Percentiles rank a stretch among this genome's conserved stretches.
Conservation (phyloP, 768 basidiomycete genomes). For the Neoboletus subvelutipes region DNA sequence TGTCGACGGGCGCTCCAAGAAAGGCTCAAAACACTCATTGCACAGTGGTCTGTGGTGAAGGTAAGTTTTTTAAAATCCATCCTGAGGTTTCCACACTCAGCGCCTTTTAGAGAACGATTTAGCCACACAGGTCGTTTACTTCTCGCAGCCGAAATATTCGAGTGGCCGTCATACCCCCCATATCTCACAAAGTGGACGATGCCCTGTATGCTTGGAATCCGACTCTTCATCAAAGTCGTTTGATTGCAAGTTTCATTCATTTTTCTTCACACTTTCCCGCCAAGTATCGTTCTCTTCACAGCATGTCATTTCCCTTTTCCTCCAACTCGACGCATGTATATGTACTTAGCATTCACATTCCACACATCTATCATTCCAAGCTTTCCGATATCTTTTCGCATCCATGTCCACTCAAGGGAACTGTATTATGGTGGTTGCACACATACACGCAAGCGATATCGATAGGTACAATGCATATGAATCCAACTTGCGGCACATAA, state of each 20-base stretch:
- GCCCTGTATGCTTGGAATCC: neutral
- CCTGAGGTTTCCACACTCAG: conserved; percentile 9
- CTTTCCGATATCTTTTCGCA: neutral
- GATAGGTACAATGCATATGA: conserved; percentile 7
- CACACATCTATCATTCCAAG: neutral
- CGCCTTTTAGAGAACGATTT: conserved; percentile 53
- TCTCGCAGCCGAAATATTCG: neutral
- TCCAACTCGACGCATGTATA: conserved; percentile 3
- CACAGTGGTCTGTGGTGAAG: conserved; percentile 81
- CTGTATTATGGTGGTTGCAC: conserved; percentile 10
- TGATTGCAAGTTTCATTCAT: neutral
- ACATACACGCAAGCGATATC: conserved; percentile 14
- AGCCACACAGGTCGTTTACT: conserved; percentile 17
- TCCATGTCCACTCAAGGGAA: conserved; percentile 4
- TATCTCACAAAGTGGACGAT: neutral
- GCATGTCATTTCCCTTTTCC: conserved; percentile 1
- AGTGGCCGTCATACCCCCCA: conserved; percentile 5
- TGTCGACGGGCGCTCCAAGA: conserved; percentile 63
- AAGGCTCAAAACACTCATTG: conserved; percentile 63
- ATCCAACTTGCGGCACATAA: neutral
- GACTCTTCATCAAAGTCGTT: neutral
- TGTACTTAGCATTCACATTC: neutral
- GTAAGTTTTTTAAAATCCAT: conserved; percentile 34
- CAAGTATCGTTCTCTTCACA: neutral
- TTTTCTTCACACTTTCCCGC: neutral